phyloP scores from a whole-genome alignment of 2,329 filamentous ascomycete genomes.

The Anthostomella pinea region DNA sequence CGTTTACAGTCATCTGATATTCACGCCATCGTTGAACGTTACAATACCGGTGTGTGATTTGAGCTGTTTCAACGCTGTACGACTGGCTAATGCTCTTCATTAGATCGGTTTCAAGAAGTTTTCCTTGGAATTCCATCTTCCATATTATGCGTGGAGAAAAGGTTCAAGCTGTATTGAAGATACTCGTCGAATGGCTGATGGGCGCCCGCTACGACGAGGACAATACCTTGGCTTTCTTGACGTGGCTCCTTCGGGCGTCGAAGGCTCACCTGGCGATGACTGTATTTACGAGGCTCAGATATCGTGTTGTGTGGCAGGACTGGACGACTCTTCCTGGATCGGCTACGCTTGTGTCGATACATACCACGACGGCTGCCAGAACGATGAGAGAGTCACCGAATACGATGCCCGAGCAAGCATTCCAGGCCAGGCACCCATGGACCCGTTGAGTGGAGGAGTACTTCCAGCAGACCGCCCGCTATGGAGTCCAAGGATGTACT shows the following conservation, averaged over 20 bases:
- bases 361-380: conserved; percentile 5
- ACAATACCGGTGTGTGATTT: conserved; percentile 6
- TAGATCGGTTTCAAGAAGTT: conserved; percentile 5
- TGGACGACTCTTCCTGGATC: conserved; percentile 8
- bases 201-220: conserved; percentile 2
- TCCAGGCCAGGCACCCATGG: conserved; percentile 3
- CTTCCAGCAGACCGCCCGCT: conserved; percentile 4
- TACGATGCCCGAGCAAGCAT: conserved; percentile 4
- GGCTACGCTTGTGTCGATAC: conserved; percentile 6
- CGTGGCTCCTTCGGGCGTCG: conserved; percentile 2
- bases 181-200: conserved; percentile 1
- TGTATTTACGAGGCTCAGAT: conserved; percentile 10
- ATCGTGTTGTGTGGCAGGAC: conserved; percentile 5
- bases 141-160: conserved; percentile 10
- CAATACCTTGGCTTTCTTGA: conserved; percentile 8
- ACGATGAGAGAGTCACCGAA: conserved; percentile 3
- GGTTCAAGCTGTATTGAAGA: neutral
- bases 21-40: conserved; percentile 4
- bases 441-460: conserved; percentile 6
- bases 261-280: neutral
- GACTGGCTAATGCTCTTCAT: too few species aligned
- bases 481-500: conserved; percentile 9
- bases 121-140: conserved; percentile 7
- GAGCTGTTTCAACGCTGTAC: too few species aligned
- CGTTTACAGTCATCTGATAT: conserved; percentile 5